Evolutionary conservation across 2,329 filamentous ascomycete genomes (phyloP), one percentile per base, ranked within the genome.

Genomic region (Xylogone sp.): DNA sequence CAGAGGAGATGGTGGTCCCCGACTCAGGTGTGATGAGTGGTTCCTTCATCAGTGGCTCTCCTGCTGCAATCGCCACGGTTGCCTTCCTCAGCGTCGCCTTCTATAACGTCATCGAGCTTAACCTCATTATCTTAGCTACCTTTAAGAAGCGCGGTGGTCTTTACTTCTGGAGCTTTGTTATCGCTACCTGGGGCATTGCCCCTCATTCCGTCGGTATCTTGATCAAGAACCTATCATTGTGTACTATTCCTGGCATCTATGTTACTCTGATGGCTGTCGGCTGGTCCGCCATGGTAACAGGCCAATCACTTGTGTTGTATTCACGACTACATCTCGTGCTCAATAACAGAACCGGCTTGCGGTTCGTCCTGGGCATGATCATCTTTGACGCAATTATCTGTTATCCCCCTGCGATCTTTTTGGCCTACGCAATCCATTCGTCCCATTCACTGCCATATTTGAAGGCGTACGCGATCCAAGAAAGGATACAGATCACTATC

Each of bases 261-360:
- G 63, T 75, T n/a, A 68, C 68, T 9, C 61, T 75, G 18, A 64
- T 76, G 43, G 71, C 68, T 16, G 54, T 75, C 27, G 73, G 73
- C 46, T 76, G 74, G 73, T 75, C 69, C 54, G 65, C 62, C 16
- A 57, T 60, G 54, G 53, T 60, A 9, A 57, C 55, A n/a, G 79
- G 79, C 0, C 76, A 81, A 58, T 74, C 75, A 1, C 57, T 79
- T 21, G 79, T 82, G 8, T 68, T 82, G 2, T 82, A 77, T 65
- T 81, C 77, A 2, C 73, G 79, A 20, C 70, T 82, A 2, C 76
- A 81, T 56, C 69, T 82, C 2, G 71, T 82, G 7, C 66, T 77
- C 2, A 72, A 71, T 7, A 74, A 77, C 42, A 69, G 72, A 6
- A 62, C 66, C 20, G 64, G 74, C 16, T 66, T 81, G 1, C 69